Conservation (phyloP, 352 stramenopile species). For the Globisporangium mamillatum region DNA sequence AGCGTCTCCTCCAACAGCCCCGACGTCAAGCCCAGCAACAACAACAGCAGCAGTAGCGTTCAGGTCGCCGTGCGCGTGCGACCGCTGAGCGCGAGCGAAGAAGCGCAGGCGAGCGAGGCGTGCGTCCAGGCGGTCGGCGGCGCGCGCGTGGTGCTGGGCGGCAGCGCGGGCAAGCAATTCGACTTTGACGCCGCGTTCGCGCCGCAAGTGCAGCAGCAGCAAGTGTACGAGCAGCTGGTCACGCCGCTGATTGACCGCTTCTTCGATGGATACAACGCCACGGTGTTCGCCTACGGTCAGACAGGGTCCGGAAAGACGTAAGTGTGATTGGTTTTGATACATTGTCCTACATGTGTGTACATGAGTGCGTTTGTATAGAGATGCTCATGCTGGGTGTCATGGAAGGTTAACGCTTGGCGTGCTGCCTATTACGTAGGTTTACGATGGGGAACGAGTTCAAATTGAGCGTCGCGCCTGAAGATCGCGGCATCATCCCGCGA, state of each 20-base stretch:
- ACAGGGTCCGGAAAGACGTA: slow-evolving; percentile 87
- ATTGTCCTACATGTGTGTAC: neutral
- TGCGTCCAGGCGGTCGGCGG: slow-evolving; percentile 27
- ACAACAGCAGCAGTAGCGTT: slow-evolving; percentile 23
- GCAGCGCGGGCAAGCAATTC: slow-evolving; percentile 40
- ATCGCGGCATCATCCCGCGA: slow-evolving; percentile 80
- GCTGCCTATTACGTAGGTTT: slow-evolving; percentile 57
- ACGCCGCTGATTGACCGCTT: slow-evolving; percentile 72
- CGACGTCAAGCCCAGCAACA: neutral
- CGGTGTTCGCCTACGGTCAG: slow-evolving; percentile 94
- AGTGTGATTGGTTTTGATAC: slow-evolving; percentile 1
- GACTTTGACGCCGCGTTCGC: slow-evolving; percentile 84
- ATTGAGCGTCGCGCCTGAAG: slow-evolving; percentile 20
- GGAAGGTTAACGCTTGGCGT: neutral
- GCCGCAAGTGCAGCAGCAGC: slow-evolving; percentile 22
- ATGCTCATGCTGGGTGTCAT: neutral
- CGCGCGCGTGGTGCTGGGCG: slow-evolving; percentile 29
- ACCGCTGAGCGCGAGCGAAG: slow-evolving; percentile 40
- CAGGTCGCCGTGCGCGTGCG: slow-evolving; percentile 56
- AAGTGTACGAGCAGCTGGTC: slow-evolving; percentile 57
- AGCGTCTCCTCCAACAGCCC: slow-evolving; percentile 1
- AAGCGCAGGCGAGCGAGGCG: slow-evolving; percentile 34
- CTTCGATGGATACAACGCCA: slow-evolving; percentile 95
- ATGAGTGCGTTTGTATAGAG: neutral
- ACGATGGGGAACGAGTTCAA: slow-evolving; percentile 92